Conservation (phyloP, 106 monocot species). For the Hemerocallis citrina region DNA sequence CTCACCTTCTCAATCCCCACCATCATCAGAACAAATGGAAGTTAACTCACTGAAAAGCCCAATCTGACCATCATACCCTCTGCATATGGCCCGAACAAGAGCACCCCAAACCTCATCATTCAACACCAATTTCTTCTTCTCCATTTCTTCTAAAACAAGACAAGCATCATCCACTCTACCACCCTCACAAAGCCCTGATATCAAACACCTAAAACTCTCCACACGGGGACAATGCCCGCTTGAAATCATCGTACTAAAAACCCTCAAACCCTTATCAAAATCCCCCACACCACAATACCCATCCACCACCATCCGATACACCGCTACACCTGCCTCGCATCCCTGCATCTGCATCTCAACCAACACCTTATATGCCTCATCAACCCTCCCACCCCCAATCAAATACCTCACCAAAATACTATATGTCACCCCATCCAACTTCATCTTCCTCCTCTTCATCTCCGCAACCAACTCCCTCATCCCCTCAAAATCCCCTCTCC, state of each 20-base stretch:
- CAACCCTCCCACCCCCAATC: constrained; percentile 34
- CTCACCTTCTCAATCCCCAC: neutral
- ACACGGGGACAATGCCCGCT: constrained; percentile 54
- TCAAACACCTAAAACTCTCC: constrained; percentile 47
- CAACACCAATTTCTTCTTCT: constrained; percentile 42
- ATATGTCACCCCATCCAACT: constrained; percentile 50
- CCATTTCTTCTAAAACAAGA: constrained; percentile 70
- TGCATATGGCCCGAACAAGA: constrained; percentile 22
- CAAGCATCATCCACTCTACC: constrained; percentile 51
- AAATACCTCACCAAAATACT: constrained; percentile 56
- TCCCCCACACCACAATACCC: constrained; percentile 53
- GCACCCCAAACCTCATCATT: constrained; percentile 37
- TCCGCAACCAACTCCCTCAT: constrained; percentile 45
- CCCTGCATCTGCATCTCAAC: constrained; percentile 82
- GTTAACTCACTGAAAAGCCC: constrained; percentile 14
- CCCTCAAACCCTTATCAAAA: constrained; percentile 55
- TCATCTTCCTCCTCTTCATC: constrained; percentile 57
- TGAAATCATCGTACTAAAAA: constrained; percentile 59
- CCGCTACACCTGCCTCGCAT: constrained; percentile 40
- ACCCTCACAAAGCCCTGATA: constrained; percentile 37
- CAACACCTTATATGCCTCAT: constrained; percentile 73
- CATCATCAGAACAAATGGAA: neutral
- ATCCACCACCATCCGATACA: constrained; percentile 72
- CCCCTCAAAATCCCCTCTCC: constrained; percentile 45
- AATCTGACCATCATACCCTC: neutral